Percentiles rank a stretch among this genome's conserved stretches.
Conservation (phyloP, 2,329 filamentous ascomycete species). For the Colletotrichum tamarilloi region DNA sequence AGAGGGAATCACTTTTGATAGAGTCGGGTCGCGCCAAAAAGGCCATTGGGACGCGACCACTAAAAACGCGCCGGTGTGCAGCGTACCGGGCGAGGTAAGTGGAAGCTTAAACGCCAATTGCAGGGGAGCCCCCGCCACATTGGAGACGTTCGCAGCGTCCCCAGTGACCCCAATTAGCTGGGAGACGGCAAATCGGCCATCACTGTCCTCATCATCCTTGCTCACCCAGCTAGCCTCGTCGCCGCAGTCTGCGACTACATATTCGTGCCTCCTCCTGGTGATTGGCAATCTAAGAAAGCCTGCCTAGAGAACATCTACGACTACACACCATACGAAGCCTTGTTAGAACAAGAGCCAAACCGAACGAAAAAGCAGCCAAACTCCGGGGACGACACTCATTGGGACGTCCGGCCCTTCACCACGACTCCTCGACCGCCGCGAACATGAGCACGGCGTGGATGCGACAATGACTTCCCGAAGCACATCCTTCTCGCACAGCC, state of each 20-base stretch:
- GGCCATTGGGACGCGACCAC: conserved; percentile 39
- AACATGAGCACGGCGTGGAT: conserved; percentile 52
- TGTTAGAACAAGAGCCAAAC: neutral
- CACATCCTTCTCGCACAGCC: conserved; percentile 61
- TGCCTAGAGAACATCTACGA: neutral
- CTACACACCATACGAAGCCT: neutral
- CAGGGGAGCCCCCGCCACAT: conserved; percentile 20
- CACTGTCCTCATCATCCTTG: conserved; percentile 14
- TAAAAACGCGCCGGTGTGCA: conserved; percentile 30
- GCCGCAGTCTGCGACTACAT: conserved; percentile 6
- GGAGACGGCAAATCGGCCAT: neutral
- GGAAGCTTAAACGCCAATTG: conserved; percentile 27
- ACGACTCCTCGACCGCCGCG: conserved; percentile 36
- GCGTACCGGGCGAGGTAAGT: conserved; percentile 1
- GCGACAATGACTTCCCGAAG: conserved; percentile 62
- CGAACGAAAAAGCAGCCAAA: neutral
- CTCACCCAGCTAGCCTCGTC: conserved; percentile 10
- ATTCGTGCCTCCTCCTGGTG: neutral
- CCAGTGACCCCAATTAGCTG: neutral
- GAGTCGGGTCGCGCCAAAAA: conserved; percentile 27
- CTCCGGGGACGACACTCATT: neutral
- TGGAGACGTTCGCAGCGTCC: neutral
- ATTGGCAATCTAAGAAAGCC: conserved; percentile 5
- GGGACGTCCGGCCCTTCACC: neutral
- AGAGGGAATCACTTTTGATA: conserved; percentile 23